Evolutionary conservation across 805 yeast species (phyloP).

Genomic region (Yueomyces sinensis): DNA sequence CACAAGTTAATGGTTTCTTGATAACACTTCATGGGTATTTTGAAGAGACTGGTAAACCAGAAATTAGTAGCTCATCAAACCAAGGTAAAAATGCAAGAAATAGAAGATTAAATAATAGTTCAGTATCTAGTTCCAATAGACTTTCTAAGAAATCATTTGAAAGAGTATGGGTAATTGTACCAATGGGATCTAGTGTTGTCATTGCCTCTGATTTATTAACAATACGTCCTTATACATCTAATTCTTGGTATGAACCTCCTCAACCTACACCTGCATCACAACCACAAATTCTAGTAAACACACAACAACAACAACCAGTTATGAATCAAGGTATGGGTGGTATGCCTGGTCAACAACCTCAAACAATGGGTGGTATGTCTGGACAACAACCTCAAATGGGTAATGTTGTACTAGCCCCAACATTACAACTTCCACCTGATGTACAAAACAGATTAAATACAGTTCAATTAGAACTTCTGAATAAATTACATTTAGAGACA

Average conservation of each 20-base stretch:
- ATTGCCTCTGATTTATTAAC: slow-evolving; percentile 77
- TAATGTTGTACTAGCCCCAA: slow-evolving; percentile 7
- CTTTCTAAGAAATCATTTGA: slow-evolving; percentile 69
- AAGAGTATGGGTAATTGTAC: slow-evolving; percentile 64
- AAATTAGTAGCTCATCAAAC: slow-evolving; percentile 6
- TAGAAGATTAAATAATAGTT: slow-evolving; percentile 21
- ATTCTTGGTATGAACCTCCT: slow-evolving; percentile 36
- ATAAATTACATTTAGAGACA: slow-evolving; percentile 57
- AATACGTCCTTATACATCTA: slow-evolving; percentile 46
- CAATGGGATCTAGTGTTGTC: slow-evolving; percentile 54
- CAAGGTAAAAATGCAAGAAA: slow-evolving; percentile 6
- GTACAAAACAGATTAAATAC: slow-evolving; percentile 35
- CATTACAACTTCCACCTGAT: slow-evolving; percentile 42
- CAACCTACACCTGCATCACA: slow-evolving; percentile 5
- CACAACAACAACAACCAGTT: neutral
- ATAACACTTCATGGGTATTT: slow-evolving; percentile 76
- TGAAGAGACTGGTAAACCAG: slow-evolving; percentile 53
- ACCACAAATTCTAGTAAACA: slow-evolving; percentile 1
- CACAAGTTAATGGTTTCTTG: slow-evolving; percentile 64
- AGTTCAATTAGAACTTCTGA: slow-evolving; percentile 49
- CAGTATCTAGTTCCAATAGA: slow-evolving; percentile 19
- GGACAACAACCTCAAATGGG: slow-evolving; percentile 1
- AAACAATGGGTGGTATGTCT: neutral
- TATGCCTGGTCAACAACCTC: neutral
- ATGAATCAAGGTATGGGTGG: neutral